These are phyloP conservation scores for Blastobotrys chiropterorum DNA, from an alignment of 805 yeast genomes.

Conservation along the genomic window DNA sequence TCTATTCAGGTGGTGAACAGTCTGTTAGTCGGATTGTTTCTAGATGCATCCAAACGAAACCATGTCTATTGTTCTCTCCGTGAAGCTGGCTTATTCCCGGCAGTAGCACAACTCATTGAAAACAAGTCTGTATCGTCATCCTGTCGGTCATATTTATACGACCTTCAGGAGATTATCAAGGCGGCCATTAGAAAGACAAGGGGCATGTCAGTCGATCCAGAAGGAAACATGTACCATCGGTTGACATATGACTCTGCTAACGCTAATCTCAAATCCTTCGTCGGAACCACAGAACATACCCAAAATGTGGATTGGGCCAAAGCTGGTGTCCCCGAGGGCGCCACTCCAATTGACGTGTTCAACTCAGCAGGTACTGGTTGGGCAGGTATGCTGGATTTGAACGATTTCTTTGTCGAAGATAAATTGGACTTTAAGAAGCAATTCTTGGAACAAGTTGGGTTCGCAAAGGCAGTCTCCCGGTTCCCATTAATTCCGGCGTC, in stretches of 20 bases:
- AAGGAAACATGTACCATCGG: constrained; percentile 8
- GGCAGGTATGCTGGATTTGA: constrained; percentile 23
- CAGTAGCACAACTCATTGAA: constrained; percentile 18
- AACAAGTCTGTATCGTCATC: constrained; percentile 17
- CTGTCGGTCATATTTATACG: constrained; percentile 19
- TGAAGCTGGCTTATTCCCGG: constrained; percentile 19
- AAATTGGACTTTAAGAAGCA: constrained; percentile 17
- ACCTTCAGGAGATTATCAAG: constrained; percentile 22
- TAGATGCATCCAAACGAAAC: constrained; percentile 9
- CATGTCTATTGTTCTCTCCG: constrained; percentile 17
- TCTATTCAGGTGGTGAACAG: constrained; percentile 16
- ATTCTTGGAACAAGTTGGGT: constrained; percentile 22
- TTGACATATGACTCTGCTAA: constrained; percentile 12
- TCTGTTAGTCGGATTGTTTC: constrained; percentile 16
- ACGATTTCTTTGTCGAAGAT: constrained; percentile 19
- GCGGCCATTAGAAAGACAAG: constrained; percentile 16
- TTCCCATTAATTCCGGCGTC: constrained; percentile 23
- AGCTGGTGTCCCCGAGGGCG: constrained; percentile 17
- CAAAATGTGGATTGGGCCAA: constrained; percentile 17
- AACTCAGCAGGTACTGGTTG: constrained; percentile 12
- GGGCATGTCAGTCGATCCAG: constrained; percentile 11
- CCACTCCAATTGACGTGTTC: constrained; percentile 12
- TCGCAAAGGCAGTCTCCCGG: constrained; percentile 14
- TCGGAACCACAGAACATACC: constrained; percentile 15
- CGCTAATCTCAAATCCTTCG: constrained; percentile 11